phyloP scores from a whole-genome alignment of 163 green algal species.

The Chloroidium sp. region DNA sequence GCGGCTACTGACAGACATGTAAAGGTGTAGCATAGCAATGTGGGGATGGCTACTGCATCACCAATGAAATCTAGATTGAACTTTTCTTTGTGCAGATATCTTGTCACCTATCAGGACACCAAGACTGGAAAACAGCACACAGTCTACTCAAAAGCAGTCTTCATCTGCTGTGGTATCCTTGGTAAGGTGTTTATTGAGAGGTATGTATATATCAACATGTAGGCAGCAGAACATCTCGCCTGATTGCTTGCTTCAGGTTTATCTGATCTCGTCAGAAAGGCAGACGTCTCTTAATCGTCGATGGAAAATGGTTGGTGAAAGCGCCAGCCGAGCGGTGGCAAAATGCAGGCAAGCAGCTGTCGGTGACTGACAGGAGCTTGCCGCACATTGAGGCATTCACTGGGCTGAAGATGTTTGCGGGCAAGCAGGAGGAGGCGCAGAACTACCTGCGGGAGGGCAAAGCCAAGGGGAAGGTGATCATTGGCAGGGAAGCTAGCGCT shows the following conservation, averaged over 20 bases:
- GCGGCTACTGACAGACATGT: too few relatives aligned
- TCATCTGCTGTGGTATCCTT: slow-evolving; percentile 7
- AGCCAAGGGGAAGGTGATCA: not conserved
- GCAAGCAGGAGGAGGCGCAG: slow-evolving; percentile 9
- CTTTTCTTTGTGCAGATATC: not conserved
- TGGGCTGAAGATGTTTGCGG: slow-evolving; percentile 6
- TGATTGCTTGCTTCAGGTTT: too few relatives aligned
- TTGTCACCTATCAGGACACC: not conserved
- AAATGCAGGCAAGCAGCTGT: slow-evolving; percentile 17
- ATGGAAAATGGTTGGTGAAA: not conserved
- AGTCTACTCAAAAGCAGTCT: not conserved
- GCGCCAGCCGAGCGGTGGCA: not conserved
- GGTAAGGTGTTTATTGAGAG: not conserved
- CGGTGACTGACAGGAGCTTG: slow-evolving; percentile 7
- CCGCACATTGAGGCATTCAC: slow-evolving; percentile 9
- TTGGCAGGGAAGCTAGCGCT: not conserved
- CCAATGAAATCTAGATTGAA: too few relatives aligned
- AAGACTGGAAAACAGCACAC: not conserved
- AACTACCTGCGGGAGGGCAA: not conserved
- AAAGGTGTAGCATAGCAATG: too few relatives aligned
- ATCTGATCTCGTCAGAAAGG: too few relatives aligned
- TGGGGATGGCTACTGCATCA: too few relatives aligned
- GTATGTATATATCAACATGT: not conserved
- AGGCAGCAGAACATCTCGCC: too few relatives aligned
- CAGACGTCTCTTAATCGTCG: too few relatives aligned